Conservation (phyloP, 2,329 filamentous ascomycete species). For the Talaromyces amestolkiae region DNA sequence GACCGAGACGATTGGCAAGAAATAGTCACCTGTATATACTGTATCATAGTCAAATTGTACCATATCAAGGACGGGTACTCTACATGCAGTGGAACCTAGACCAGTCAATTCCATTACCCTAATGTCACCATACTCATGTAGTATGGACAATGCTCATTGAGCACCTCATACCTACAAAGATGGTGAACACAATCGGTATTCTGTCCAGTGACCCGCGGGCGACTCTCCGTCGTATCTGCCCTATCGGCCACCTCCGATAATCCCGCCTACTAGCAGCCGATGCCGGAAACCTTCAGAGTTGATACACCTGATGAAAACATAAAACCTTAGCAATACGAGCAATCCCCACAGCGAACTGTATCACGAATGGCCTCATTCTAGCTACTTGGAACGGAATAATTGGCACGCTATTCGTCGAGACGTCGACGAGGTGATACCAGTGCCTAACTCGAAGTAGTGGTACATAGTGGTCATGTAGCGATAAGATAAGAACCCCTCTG, state of each 20-base stretch:
- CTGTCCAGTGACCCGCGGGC: neutral
- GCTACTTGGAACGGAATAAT: too few species aligned
- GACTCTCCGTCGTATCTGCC: neutral
- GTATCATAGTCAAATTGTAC: neutral
- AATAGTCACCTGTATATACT: constrained; percentile 8
- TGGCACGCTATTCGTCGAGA: neutral
- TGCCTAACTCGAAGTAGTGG: neutral
- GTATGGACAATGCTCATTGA: neutral
- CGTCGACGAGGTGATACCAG: neutral
- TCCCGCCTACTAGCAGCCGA: constrained; percentile 5
- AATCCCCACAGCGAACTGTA: neutral
- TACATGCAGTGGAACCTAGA: too few species aligned
- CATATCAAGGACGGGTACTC: too few species aligned
- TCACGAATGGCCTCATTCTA: neutral
- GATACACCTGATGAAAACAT: constrained; percentile 12
- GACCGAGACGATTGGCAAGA: constrained; percentile 58
- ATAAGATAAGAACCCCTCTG: constrained; percentile 19
- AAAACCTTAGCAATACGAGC: neutral
- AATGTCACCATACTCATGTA: neutral
- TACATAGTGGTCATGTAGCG: neutral
- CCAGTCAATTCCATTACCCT: neutral
- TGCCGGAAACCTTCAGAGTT: constrained; percentile 3
- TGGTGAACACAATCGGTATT: neutral
- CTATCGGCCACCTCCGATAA: constrained; percentile 18
- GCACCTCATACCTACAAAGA: neutral